Conservation (phyloP, 2,329 filamentous ascomycete genomes). For the Grosmannia huntii region DNA sequence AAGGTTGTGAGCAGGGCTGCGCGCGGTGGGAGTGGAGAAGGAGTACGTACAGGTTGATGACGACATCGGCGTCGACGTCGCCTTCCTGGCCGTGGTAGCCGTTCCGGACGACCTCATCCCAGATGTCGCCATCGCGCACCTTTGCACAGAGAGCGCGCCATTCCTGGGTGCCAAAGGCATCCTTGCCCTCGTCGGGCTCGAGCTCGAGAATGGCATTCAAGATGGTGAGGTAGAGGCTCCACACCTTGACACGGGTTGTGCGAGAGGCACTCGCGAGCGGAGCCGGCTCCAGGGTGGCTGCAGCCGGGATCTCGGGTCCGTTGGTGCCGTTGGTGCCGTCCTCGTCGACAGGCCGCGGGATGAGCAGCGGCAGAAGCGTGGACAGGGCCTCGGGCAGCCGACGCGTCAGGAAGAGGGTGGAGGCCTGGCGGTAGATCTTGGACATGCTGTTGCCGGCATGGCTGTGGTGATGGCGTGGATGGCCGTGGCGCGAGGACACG, state of each 20-base stretch:
- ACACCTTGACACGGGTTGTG: conserved; percentile 83
- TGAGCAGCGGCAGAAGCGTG: conserved; percentile 72
- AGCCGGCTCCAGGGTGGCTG: conserved; percentile 36
- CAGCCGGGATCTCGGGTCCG: neutral
- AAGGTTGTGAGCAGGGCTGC: conserved; percentile 13
- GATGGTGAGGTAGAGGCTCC: conserved; percentile 91
- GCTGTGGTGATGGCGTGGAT: conserved; percentile 21
- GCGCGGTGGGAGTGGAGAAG: neutral
- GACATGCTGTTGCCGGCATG: conserved; percentile 47
- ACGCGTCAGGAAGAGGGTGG: conserved; percentile 87
- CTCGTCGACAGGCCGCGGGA: conserved; percentile 34
- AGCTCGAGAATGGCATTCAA: conserved; percentile 85
- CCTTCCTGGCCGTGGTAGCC: conserved; percentile 83
- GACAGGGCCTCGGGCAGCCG: conserved; percentile 81
- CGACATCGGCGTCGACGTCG: conserved; percentile 87
- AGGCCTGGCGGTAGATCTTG: conserved; percentile 87
- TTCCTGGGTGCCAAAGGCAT: conserved; percentile 69
- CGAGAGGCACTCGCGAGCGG: conserved; percentile 70
- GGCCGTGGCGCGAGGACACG: conserved; percentile 43
- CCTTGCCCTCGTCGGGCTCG: conserved; percentile 80
- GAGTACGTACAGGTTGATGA: conserved; percentile 65
- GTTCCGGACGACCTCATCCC: conserved; percentile 80
- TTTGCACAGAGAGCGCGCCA: conserved; percentile 75
- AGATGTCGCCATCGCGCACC: conserved; percentile 81
- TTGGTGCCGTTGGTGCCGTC: conserved; percentile 16